Conservation (phyloP, 139 green algal species). For the Asterochloris sp. region DNA sequence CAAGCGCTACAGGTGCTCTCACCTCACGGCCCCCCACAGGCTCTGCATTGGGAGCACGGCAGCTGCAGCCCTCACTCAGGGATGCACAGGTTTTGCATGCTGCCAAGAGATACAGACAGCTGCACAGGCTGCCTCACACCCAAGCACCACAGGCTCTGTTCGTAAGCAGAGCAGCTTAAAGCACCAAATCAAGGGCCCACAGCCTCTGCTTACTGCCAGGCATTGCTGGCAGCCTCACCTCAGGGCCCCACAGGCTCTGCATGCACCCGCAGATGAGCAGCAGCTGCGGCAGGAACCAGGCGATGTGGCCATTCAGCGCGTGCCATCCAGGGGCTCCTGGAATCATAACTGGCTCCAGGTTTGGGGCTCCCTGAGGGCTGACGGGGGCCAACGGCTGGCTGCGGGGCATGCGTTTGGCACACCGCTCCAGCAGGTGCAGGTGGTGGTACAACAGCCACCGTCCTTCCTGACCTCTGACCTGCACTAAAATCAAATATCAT, state of each 20-base stretch:
- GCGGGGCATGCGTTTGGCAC: slow-evolving; percentile 33
- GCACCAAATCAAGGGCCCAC: too few species aligned
- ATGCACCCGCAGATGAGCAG: slow-evolving; percentile 22
- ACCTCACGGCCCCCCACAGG: too few species aligned
- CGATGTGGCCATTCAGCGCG: slow-evolving; percentile 21
- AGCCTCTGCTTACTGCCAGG: too few species aligned
- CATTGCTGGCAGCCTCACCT: background rate
- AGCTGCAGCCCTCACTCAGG: too few species aligned
- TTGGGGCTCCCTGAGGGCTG: background rate
- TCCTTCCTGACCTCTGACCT: background rate
- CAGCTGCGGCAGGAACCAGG: slow-evolving; percentile 30
- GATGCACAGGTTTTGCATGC: too few species aligned
- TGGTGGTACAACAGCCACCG: slow-evolving; percentile 67
- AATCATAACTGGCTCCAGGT: background rate
- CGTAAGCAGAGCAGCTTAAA: too few species aligned
- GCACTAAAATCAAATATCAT: background rate
- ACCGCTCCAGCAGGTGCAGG: slow-evolving; percentile 64
- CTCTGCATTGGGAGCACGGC: too few species aligned
- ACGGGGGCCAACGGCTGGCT: background rate
- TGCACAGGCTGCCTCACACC: too few species aligned
- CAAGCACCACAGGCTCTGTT: too few species aligned
- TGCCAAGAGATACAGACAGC: too few species aligned
- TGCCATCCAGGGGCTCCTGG: slow-evolving; percentile 5
- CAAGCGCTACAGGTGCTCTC: too few species aligned
- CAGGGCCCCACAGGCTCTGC: slow-evolving; percentile 6